These are phyloP conservation scores for Chytriomyces sp. DNA, from an alignment of 192 early-diverging fungal genomes.

Conservation along the genomic window DNA sequence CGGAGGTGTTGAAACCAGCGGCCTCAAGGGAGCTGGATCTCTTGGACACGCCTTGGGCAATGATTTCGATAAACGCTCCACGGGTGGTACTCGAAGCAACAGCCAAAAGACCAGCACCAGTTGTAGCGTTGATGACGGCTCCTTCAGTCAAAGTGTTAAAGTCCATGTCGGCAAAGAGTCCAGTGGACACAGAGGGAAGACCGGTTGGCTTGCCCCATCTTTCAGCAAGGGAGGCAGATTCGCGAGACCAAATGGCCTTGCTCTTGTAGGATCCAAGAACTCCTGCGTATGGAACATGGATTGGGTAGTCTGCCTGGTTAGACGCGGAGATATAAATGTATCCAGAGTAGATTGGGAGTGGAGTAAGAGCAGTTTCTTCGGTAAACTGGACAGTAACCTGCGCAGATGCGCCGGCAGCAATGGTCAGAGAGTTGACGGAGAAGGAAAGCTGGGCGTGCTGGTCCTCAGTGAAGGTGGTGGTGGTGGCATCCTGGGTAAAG, in stretches of 20 bases:
- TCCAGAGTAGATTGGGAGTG: too few relatives aligned
- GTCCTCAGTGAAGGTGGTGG: slow-evolving; percentile 26
- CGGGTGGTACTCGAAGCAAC: too few relatives aligned
- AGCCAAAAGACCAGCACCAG: too few relatives aligned
- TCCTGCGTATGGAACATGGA: slow-evolving; percentile 35
- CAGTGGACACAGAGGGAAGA: background rate
- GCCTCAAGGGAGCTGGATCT: background rate
- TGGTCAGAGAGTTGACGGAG: background rate
- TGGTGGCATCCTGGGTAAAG: slow-evolving; percentile 16
- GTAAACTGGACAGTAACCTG: slow-evolving; percentile 38
- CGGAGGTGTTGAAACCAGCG: slow-evolving; percentile 22
- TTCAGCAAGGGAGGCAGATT: background rate
- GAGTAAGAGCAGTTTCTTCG: background rate
- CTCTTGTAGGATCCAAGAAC: slow-evolving; percentile 11
- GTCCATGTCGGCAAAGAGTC: too few relatives aligned
- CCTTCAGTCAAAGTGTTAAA: too few relatives aligned
- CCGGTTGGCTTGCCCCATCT: background rate
- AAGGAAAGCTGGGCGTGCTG: slow-evolving; percentile 2
- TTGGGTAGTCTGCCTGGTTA: background rate
- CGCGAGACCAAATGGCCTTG: background rate
- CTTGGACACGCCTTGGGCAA: background rate
- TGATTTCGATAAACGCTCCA: too few relatives aligned
- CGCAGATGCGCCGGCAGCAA: slow-evolving; percentile 31
- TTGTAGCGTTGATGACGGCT: too few relatives aligned
- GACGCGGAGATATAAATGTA: background rate